A percentile compares a stretch with the other conserved stretches of the same genome.
These are phyloP conservation scores for Scortechinia acanthostroma DNA, from an alignment of 2,329 filamentous ascomycete species.

Conservation along the genomic window DNA sequence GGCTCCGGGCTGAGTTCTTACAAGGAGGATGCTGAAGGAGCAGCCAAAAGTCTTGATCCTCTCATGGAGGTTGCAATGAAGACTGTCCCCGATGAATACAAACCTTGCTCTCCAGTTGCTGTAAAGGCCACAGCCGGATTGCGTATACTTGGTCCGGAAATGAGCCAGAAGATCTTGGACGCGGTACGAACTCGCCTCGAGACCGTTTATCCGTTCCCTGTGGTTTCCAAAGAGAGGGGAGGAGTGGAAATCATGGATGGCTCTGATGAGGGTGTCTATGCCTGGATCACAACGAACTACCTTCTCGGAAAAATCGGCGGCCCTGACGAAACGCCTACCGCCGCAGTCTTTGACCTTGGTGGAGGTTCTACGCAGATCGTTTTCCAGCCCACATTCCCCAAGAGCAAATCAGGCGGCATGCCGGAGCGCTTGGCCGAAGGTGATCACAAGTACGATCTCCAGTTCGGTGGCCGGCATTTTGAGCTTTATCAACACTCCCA, in stretches of 20 bases:
- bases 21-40: conserved; percentile 75
- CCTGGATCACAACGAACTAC: conserved; percentile 99
- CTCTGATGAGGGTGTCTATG: conserved; percentile 92
- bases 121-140: conserved; percentile 96
- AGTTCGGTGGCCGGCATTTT: conserved; percentile 85
- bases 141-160: conserved; percentile 74
- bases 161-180: conserved; percentile 76
- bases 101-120: conserved; percentile 87
- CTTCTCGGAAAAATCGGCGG: conserved; percentile 94
- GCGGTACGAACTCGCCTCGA: conserved; percentile 80
- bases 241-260: conserved; percentile 97
- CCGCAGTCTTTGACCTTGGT: conserved; percentile 90
- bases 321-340: conserved; percentile 81
- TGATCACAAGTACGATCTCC: conserved; percentile 90
- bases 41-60: conserved; percentile 81
- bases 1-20: conserved; percentile 70
- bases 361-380: conserved; percentile 98
- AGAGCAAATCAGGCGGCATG: conserved; percentile 67
- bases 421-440: conserved; percentile 78
- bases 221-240: conserved; percentile 75
- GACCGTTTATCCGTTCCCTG: conserved; percentile 85
- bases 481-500: conserved; percentile 97
- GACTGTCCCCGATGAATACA: conserved; percentile 79
- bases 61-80: conserved; percentile 81
- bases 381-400: conserved; percentile 89